Percentiles rank a stretch among this genome's conserved stretches.
Conservation (phyloP, 768 basidiomycete species). For the Tephrocybe sp. region DNA sequence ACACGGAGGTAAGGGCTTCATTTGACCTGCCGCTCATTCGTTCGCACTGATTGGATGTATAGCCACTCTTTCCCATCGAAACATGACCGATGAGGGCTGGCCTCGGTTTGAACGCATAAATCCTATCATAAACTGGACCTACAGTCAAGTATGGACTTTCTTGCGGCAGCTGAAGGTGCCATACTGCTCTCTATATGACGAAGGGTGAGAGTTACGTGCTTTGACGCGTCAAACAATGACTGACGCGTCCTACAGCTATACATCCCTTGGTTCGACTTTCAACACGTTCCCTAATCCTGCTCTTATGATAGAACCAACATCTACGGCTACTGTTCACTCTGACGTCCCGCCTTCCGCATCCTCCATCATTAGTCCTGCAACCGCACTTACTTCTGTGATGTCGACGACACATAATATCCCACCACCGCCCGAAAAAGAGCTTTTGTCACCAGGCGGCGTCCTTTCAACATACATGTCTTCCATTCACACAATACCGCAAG, state of each 20-base stretch:
- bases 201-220: slow-evolving; percentile 60
- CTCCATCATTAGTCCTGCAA: slow-evolving; percentile 23
- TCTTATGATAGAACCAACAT: slow-evolving; percentile 42
- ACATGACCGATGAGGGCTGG: slow-evolving; percentile 89
- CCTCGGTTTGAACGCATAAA: slow-evolving; percentile 88
- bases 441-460: slow-evolving; percentile 26
- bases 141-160: slow-evolving; percentile 88
- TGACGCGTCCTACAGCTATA: slow-evolving; percentile 64
- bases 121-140: slow-evolving; percentile 95
- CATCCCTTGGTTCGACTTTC: slow-evolving; percentile 92
- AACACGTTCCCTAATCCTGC: slow-evolving; percentile 95
- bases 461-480: slow-evolving; percentile 29
- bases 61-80: slow-evolving; percentile 73
- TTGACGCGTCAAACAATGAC: background rate
- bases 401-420: slow-evolving; percentile 18
- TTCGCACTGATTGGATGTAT: background rate
- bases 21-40: background rate
- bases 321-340: slow-evolving; percentile 9
- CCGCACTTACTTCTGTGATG: slow-evolving; percentile 24
- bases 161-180: slow-evolving; percentile 71
- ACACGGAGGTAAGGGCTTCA: slow-evolving; percentile 74
- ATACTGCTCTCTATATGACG: slow-evolving; percentile 88
- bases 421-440: slow-evolving; percentile 11
- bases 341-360: slow-evolving; percentile 20
- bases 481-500: slow-evolving; percentile 24